Conservation (phyloP, 768 basidiomycete genomes). For the Pisolithus marmoratus region DNA sequence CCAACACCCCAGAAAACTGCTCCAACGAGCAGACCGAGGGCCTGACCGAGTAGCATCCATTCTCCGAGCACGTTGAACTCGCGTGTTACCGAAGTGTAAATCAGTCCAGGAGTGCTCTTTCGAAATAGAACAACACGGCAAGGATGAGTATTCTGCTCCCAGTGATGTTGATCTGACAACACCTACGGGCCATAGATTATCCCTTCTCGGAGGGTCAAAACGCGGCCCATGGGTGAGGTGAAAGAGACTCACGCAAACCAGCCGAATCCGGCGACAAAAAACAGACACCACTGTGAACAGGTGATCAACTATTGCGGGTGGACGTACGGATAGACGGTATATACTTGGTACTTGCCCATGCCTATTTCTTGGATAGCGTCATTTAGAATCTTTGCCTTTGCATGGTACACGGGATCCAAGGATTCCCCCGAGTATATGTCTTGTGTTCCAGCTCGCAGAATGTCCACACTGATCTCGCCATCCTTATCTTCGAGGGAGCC, state of each 20-base stretch:
- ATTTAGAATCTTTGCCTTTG: constrained; percentile 53
- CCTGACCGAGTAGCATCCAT: constrained; percentile 63
- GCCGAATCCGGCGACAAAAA: constrained; percentile 66
- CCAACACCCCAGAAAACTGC: constrained; percentile 65
- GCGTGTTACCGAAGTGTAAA: constrained; percentile 54
- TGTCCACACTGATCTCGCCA: background rate
- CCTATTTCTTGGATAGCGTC: constrained; percentile 60
- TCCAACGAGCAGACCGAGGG: constrained; percentile 65
- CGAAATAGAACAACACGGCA: background rate
- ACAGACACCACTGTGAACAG: constrained; percentile 47
- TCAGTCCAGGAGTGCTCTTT: constrained; percentile 60
- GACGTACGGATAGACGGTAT: constrained; percentile 3
- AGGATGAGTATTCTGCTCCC: background rate
- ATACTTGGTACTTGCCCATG: constrained; percentile 65
- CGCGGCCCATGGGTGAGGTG: background rate
- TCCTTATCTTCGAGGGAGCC: constrained; percentile 1
- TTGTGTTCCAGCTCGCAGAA: constrained; percentile 8
- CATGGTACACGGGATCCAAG: constrained; percentile 54
- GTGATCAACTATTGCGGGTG: background rate
- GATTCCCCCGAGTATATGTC: constrained; percentile 23
- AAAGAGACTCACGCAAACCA: constrained; percentile 58
- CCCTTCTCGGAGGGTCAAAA: constrained; percentile 30
- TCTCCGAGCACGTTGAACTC: constrained; percentile 62
- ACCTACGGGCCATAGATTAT: constrained; percentile 69
- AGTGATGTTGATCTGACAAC: background rate